Evolutionary conservation across 164 flowering plant genomes (phyloP).

Genomic region (Aristolochia contorta): DNA sequence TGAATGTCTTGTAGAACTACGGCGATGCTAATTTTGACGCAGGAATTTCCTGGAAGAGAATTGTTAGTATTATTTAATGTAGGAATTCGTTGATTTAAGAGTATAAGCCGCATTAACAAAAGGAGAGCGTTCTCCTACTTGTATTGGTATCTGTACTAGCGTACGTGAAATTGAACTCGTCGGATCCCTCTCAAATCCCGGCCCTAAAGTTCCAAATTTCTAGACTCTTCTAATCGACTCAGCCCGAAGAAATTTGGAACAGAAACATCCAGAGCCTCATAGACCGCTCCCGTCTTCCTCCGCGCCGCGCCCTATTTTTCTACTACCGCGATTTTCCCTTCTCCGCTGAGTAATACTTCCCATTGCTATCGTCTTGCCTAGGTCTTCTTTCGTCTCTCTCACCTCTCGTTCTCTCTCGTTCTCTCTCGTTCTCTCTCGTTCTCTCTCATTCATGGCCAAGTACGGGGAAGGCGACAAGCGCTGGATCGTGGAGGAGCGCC

Average conservation of each 20-base stretch:
- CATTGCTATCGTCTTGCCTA: neutral
- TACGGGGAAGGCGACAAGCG: slow-evolving; percentile 97
- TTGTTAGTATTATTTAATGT: too few species aligned
- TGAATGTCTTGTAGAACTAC: too few species aligned
- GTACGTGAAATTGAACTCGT: too few species aligned
- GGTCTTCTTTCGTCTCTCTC: neutral
- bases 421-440: too few species aligned
- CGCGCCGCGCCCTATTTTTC: neutral
- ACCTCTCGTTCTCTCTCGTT: neutral
- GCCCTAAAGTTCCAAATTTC: neutral
- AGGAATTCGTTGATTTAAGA: too few species aligned
- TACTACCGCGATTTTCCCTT: neutral
- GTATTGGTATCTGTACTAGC: too few species aligned
- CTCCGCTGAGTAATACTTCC: neutral
- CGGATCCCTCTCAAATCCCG: too few species aligned
- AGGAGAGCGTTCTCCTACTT: too few species aligned
- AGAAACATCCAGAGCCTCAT: neutral
- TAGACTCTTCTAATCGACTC: neutral
- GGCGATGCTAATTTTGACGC: too few species aligned
- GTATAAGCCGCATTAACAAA: too few species aligned
- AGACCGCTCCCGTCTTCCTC: neutral
- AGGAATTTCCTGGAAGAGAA: too few species aligned
- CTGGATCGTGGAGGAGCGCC: slow-evolving; percentile 94
- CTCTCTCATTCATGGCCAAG: slow-evolving; percentile 49
- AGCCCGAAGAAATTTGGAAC: neutral